phyloP scores from a whole-genome alignment of 768 basidiomycete genomes.

The Leccinum truebloodii region DNA sequence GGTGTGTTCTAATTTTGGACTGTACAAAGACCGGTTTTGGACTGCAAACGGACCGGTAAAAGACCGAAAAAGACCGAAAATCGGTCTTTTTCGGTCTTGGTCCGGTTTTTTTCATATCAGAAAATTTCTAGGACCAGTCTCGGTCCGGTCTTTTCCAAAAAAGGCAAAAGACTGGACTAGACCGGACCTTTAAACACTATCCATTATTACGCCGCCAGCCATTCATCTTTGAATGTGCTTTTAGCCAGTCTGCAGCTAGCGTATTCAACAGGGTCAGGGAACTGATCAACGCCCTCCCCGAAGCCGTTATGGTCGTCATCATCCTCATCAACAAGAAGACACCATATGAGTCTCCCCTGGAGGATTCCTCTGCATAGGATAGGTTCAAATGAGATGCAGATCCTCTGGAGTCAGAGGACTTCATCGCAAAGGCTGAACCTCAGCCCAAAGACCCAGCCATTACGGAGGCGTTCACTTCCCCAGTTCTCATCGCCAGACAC shows the following conservation, averaged over 20 bases:
- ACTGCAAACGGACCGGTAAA: too few species aligned
- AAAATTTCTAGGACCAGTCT: too few species aligned
- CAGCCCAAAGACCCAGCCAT: not conserved
- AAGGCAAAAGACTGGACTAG: too few species aligned
- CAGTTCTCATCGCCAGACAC: not conserved
- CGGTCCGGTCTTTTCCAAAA: too few species aligned
- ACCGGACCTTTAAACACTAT: too few species aligned
- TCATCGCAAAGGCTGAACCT: not conserved
- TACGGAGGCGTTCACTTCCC: not conserved
- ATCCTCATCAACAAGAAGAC: not conserved
- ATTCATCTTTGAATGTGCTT: not conserved
- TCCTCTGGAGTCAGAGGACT: not conserved
- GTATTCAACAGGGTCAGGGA: not conserved
- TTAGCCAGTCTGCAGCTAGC: not conserved
- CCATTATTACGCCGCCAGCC: not conserved
- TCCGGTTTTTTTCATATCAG: too few species aligned
- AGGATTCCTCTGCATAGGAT: not conserved
- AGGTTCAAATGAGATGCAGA: not conserved
- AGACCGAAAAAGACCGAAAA: too few species aligned
- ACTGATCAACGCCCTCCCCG: not conserved
- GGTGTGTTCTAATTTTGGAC: too few species aligned
- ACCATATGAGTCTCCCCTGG: not conserved
- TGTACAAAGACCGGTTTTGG: too few species aligned
- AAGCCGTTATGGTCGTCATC: not conserved
- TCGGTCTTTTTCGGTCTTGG: too few species aligned